Percentiles rank a stretch among this genome's conserved stretches.
These are phyloP conservation scores for Zizania palustris DNA, from an alignment of 202 grass and related monocot species.

Conservation along the genomic window DNA sequence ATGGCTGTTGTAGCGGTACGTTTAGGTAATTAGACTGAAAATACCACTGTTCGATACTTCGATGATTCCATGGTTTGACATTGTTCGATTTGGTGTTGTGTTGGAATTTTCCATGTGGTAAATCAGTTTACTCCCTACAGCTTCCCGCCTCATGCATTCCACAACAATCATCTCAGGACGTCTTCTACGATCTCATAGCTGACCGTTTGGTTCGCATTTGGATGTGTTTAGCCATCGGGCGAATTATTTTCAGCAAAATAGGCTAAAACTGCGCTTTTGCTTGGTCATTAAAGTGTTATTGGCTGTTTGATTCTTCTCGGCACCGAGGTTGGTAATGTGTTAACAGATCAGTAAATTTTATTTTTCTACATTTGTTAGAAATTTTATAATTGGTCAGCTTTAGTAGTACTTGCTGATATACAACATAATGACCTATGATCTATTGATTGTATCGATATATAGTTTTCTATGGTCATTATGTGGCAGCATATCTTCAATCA, in stretches of 20 bases:
- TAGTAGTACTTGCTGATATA: neutral
- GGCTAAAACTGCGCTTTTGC: neutral
- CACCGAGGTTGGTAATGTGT: neutral
- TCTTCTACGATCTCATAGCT: neutral
- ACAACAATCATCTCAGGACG: neutral
- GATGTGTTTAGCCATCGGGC: neutral
- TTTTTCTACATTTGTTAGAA: constrained; percentile 14
- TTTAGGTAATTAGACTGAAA: neutral
- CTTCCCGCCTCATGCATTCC: neutral
- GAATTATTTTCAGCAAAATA: neutral
- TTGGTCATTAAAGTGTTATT: neutral
- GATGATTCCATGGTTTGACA: neutral
- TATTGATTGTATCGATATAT: neutral
- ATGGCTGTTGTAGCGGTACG: neutral
- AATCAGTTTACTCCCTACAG: neutral
- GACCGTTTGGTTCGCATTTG: neutral
- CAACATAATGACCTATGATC: neutral
- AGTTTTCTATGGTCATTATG: neutral
- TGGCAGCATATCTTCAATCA: neutral
- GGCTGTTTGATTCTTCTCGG: neutral
- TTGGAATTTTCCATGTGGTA: neutral
- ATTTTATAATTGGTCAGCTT: constrained; percentile 29
- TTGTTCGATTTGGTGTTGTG: neutral
- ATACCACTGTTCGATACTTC: neutral
- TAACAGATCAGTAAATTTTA: neutral